Percentiles rank a stretch among this genome's conserved stretches.
phyloP scores from a whole-genome alignment of 75 land plant genomes.

The Selaginella moellendorffii region DNA sequence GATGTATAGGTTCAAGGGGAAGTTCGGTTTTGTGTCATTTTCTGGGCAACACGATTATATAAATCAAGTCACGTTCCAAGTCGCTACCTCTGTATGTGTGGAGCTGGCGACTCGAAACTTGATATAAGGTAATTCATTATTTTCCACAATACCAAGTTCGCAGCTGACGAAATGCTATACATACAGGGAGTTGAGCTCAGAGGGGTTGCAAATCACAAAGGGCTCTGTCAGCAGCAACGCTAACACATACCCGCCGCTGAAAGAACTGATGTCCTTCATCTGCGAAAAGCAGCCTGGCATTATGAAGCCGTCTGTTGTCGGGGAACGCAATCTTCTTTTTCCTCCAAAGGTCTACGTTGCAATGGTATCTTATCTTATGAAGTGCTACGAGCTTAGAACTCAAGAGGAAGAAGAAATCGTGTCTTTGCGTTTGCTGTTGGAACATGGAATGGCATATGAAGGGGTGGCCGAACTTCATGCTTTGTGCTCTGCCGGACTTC shows the following conservation, averaged over 20 bases:
- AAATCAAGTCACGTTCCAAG: conserved; percentile 66
- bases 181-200: conserved; percentile 77
- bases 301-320: conserved; percentile 24
- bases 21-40: conserved; percentile 73
- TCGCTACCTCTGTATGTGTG: conserved; percentile 92
- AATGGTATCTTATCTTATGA: conserved; percentile 69
- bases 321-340: conserved; percentile 57
- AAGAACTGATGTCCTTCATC: conserved; percentile 56
- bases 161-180: neutral
- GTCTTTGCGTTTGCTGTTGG: conserved; percentile 47
- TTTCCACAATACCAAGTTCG: neutral
- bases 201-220: conserved; percentile 49
- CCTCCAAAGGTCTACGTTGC: conserved; percentile 52
- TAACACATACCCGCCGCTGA: conserved; percentile 41
- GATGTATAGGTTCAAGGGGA: conserved; percentile 88
- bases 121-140: conserved; percentile 55
- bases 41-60: conserved; percentile 76
- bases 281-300: conserved; percentile 51
- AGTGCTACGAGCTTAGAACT: conserved; percentile 50
- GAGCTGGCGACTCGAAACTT: conserved; percentile 69
- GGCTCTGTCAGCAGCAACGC: conserved; percentile 15
- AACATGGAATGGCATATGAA: conserved; percentile 90
- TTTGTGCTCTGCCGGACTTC: conserved; percentile 48
- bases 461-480: conserved; percentile 88
- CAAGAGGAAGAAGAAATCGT: neutral